A percentile compares a stretch with the other conserved stretches of the same genome.
Evolutionary conservation across 1,284 basidiomycete genomes (phyloP).

Genomic region (Fomitopsis schrenkii): DNA sequence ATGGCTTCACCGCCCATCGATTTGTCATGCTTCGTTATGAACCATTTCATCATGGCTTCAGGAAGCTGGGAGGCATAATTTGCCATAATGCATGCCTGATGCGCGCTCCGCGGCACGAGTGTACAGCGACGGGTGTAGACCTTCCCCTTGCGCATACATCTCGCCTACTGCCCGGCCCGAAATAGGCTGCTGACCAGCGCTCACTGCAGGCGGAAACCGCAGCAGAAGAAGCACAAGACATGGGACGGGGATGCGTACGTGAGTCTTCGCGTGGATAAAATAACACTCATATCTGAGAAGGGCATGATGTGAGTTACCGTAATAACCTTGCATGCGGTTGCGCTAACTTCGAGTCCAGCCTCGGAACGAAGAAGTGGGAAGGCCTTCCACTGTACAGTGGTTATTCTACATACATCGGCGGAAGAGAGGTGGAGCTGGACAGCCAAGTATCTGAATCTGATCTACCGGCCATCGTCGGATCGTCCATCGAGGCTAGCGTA

Average conservation of each 20-base stretch:
- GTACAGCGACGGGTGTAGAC: too few species aligned
- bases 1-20: too few species aligned
- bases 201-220: slow-evolving; percentile 64
- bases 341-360: slow-evolving; percentile 32
- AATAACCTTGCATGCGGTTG: slow-evolving; percentile 1
- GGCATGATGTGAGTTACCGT: slow-evolving; percentile 55
- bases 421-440: slow-evolving; percentile 63
- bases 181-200: background rate
- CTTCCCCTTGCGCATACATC: background rate
- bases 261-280: slow-evolving; percentile 42
- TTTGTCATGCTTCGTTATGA: too few species aligned
- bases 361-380: slow-evolving; percentile 62
- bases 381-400: slow-evolving; percentile 47
- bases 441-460: slow-evolving; percentile 41
- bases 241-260: slow-evolving; percentile 83
- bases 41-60: background rate
- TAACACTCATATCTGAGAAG: slow-evolving; percentile 63
- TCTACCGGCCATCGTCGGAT: slow-evolving; percentile 42
- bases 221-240: slow-evolving; percentile 80
- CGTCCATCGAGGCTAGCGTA: slow-evolving; percentile 22
- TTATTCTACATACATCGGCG: slow-evolving; percentile 47
- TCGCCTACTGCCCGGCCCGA: background rate
- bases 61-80: background rate
- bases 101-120: background rate
- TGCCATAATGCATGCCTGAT: slow-evolving; percentile 6